Evolutionary conservation across 106 monocot genomes (phyloP).

Genomic region (Agapanthus africanus): DNA sequence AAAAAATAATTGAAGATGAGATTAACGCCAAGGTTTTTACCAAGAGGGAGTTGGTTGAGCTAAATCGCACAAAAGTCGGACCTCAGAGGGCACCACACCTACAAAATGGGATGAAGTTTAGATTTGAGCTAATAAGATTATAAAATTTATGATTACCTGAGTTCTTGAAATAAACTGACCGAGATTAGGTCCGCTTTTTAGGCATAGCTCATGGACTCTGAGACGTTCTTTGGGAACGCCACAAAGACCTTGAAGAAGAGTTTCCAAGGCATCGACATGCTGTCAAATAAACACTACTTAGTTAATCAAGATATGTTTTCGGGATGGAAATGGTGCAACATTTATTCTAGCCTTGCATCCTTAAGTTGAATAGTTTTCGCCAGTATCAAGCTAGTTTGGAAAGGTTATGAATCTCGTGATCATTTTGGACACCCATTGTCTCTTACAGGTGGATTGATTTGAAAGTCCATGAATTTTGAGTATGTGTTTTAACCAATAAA

Average conservation of each 20-base stretch:
- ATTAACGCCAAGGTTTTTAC: constrained; percentile 28
- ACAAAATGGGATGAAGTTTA: constrained; percentile 4
- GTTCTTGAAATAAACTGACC: constrained; percentile 27
- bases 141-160: neutral
- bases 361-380: too few relatives aligned
- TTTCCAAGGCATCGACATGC: constrained; percentile 92
- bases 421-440: too few relatives aligned
- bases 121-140: neutral
- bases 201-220: constrained; percentile 77
- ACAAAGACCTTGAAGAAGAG: constrained; percentile 88
- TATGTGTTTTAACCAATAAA: too few relatives aligned
- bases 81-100: constrained; percentile 77
- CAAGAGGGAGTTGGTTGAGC: constrained; percentile 64
- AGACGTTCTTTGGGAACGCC: constrained; percentile 78
- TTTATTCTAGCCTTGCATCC: neutral
- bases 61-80: constrained; percentile 83
- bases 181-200: constrained; percentile 87
- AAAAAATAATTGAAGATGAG: neutral
- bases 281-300: constrained; percentile 20
- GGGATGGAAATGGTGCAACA: neutral
- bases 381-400: too few relatives aligned
- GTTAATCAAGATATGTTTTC: neutral
- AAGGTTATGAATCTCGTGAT: too few relatives aligned
- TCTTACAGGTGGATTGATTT: too few relatives aligned
- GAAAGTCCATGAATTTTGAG: too few relatives aligned